Evolutionary conservation across 257 asterid genomes (phyloP), one percentile per base, ranked within the genome.

Genomic region (Nicotiana sylvestris): DNA sequence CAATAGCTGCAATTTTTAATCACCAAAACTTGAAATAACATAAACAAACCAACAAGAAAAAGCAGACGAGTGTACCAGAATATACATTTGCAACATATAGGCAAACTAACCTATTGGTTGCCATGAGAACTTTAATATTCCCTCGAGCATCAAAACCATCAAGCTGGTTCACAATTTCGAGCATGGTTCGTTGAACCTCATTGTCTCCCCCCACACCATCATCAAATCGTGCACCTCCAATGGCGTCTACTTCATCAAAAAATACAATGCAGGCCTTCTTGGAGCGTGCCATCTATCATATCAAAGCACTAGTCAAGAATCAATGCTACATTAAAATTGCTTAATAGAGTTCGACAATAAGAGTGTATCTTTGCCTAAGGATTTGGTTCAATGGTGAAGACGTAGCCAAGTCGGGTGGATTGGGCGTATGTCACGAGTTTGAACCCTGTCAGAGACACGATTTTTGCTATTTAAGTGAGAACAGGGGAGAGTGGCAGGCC

Each of bases 81-180:
- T 25, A 68, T 6, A 11, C 7, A 49, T 13, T 6, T 43, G 37
- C 61, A 46, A 25, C 35, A 72, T 21, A 69, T 10, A 76, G 43
- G 35, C 12, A 25, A 64, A 58, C 74, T 58, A 33, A 94, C 99
- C 99, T 92, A 83, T 96, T 96, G 55, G 99, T 96, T 78, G 99
- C 99, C 99, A 96, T 96, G 4, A 96, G 94, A 83, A 96, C 99
- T 88, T 96, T 96, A 58, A 96, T 96, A 82, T 96, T 96, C 57
- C 99, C 99, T 81, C 98, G 99, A 30, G 99, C 98, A 88, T 96
- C 99, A 85, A 96, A 96, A 37, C 99, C 99, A 85, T 96, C 99
- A 43, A 96, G 98, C 90, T 96, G 99, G 85, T 96, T 96, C 80
- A 96, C 98, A 82, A 96, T 94, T 86, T 96, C 99, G 84, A 96